Conservation (phyloP, 108 stramenopile genomes). For the Nitzschia sp. region DNA sequence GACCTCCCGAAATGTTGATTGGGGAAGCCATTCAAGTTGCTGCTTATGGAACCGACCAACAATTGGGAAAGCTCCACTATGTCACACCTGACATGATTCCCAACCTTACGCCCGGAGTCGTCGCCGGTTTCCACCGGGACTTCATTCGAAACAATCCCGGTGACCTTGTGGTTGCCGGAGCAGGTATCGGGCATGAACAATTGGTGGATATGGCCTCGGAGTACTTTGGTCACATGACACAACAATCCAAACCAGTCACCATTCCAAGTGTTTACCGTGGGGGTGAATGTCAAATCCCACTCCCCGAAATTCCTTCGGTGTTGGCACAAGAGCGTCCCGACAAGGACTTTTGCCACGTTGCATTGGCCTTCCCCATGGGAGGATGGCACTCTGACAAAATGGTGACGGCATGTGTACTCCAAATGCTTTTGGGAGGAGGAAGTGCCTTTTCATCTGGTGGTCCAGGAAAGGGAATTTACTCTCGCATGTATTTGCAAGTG, state of each 20-base stretch:
- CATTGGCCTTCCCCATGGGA: constrained; percentile 90
- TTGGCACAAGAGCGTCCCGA: constrained; percentile 40
- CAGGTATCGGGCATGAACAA: constrained; percentile 91
- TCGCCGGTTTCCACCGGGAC: constrained; percentile 62
- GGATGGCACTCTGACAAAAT: constrained; percentile 93
- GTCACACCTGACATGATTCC: constrained; percentile 62
- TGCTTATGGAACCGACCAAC: constrained; percentile 77
- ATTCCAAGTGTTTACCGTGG: constrained; percentile 66
- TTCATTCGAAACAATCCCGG: constrained; percentile 67
- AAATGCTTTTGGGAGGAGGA: constrained; percentile 96
- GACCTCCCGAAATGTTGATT: constrained; percentile 64
- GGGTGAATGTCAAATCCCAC: constrained; percentile 47
- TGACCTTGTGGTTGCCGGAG: constrained; percentile 87
- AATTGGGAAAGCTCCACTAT: constrained; percentile 86
- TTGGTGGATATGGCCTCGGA: constrained; percentile 79
- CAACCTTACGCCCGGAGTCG: constrained; percentile 56
- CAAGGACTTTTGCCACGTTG: constrained; percentile 85
- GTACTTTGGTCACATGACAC: constrained; percentile 74
- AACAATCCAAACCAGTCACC: constrained; percentile 25
- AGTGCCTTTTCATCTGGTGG: constrained; percentile 98
- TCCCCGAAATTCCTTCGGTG: constrained; percentile 19
- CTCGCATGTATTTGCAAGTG: constrained; percentile 94
- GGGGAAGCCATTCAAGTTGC: constrained; percentile 90
- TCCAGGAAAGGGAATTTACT: constrained; percentile 99
- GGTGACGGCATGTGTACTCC: constrained; percentile 92